Evolutionary conservation across 2,329 filamentous ascomycete genomes (phyloP), one percentile per base, ranked within the genome.

Genomic region (Graphilbum fragrans): DNA sequence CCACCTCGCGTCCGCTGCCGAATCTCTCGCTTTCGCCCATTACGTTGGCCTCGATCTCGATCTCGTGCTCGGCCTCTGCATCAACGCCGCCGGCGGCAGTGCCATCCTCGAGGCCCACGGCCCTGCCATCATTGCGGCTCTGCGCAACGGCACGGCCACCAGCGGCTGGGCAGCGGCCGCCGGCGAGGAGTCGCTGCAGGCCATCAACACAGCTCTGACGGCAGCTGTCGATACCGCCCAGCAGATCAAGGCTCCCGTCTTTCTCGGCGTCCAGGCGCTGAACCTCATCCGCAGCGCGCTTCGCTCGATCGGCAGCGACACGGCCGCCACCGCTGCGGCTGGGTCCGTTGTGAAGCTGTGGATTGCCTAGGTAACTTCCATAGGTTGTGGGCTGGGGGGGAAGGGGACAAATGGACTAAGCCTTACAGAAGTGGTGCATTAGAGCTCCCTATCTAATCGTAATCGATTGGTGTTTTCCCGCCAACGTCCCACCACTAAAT

Each of bases 11-110:
- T 55, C 63, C 1, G 60, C 63, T 2, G 64, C 60, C 3, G 66
- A 69, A 50, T 52, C 62, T 2, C 53, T 69, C 14, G 58, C 63
- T 0, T 66, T 67, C 46, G 61, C 63, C 3, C 53, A 56, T 17
- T 51, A 50, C 39, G 61, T 67, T 21, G 56, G 56, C 3, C 54
- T 69, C 27, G 64, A 68, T 34, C 54, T 69, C 17, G 61, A 66
- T 31, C 64, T 66, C 51, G 60, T 67, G 2, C 58, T 61, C 37
- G 62, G 64, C 29, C 56, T 69, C 38, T 69, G 64, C 47, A 52
- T 63, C 47, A 63, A 66, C 44, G 66, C 66, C 1, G 66, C 66
- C 0, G 66, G 66, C 10, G 62, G 62, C 6, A 65, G 60, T 43
- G 53, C 48, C 23, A 56, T 66, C 47, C 51, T 68, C 37, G 56